These are phyloP conservation scores for Metschnikowia shivogae DNA, from an alignment of 805 yeast genomes.

Conservation along the genomic window DNA sequence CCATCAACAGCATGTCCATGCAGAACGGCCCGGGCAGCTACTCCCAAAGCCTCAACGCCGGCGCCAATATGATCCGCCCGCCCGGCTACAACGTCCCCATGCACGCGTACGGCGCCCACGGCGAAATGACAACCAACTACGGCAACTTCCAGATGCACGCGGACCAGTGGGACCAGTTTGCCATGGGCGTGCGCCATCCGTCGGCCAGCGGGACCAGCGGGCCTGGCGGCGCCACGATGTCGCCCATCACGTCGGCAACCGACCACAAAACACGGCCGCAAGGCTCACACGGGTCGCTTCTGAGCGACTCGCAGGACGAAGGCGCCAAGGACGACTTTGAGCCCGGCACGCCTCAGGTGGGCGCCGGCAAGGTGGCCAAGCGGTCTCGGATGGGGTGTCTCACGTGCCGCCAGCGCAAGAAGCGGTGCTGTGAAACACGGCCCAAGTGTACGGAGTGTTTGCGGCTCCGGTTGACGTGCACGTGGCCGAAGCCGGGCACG, in stretches of 20 bases:
- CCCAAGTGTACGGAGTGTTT: conserved; percentile 67
- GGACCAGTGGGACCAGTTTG: conserved; percentile 17
- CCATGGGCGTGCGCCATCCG: conserved; percentile 8
- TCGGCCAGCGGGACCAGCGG: not conserved
- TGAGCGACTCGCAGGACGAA: conserved; percentile 8
- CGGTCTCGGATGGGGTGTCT: conserved; percentile 71
- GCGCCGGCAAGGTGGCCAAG: conserved; percentile 25
- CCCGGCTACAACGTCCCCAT: conserved; percentile 12
- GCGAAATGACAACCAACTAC: conserved; percentile 5
- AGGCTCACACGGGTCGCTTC: conserved; percentile 3
- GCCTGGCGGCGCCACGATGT: not conserved
- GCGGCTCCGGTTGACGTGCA: conserved; percentile 60
- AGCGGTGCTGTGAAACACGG: conserved; percentile 67
- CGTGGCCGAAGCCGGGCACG: conserved; percentile 72
- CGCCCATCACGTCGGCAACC: not conserved
- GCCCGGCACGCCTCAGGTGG: not conserved
- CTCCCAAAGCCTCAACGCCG: too few species aligned
- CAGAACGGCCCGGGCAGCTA: too few species aligned
- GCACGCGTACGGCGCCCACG: conserved; percentile 9
- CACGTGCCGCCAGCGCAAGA: conserved; percentile 74
- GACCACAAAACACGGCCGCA: conserved; percentile 1
- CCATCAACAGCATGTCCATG: too few species aligned
- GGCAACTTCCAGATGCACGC: conserved; percentile 11
- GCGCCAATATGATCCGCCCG: not conserved
- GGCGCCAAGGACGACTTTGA: conserved; percentile 2